Conservation (phyloP, 78 protist species). For the Speleostelium caveatum region DNA sequence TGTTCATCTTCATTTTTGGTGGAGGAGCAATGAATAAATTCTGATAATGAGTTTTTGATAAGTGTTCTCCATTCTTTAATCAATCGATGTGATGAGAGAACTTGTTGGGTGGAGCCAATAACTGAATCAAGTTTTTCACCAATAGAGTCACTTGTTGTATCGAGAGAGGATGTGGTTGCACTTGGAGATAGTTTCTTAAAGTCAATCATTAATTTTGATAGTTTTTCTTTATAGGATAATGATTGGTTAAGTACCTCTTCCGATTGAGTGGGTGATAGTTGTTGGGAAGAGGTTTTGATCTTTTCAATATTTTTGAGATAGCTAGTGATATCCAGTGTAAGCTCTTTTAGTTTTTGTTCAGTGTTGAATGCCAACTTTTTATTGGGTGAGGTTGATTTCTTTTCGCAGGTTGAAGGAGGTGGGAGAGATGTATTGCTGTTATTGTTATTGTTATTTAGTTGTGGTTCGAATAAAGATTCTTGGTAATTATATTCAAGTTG, state of each 20-base stretch:
- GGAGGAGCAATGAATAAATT: background rate
- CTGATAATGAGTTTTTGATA: constrained; percentile 17
- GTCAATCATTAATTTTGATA: background rate
- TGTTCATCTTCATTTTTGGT: background rate
- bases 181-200: too few species aligned
- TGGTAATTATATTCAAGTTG: background rate
- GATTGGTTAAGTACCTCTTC: background rate
- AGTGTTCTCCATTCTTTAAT: constrained; percentile 20
- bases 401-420: background rate
- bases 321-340: background rate
- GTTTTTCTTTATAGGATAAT: too few species aligned
- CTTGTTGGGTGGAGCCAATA: background rate
- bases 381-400: background rate
- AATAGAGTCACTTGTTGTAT: background rate
- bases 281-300: background rate
- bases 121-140: background rate
- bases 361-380: too few species aligned
- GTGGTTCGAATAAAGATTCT: background rate
- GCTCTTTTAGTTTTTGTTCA: background rate
- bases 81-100: background rate
- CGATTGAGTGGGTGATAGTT: background rate
- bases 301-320: background rate
- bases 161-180: background rate
- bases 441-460: background rate
- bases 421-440: background rate